phyloP scores from a whole-genome alignment of 148 eudicot genomes.

The Heliamphora exappendiculata region DNA sequence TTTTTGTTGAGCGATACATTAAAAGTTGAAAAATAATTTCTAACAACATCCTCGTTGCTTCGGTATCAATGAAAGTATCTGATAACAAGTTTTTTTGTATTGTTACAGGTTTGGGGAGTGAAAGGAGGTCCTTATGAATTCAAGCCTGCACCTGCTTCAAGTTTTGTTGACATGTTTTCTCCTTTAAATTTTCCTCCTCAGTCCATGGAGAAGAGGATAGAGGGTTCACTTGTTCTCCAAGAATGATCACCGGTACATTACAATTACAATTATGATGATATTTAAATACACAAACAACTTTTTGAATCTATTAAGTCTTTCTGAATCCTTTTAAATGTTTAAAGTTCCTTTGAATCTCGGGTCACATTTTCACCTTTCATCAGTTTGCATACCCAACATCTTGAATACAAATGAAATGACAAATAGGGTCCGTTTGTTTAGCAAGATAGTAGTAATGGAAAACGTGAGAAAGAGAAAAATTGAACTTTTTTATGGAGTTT shows the following conservation, averaged over 20 bases:
- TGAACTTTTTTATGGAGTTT: too few relatives aligned
- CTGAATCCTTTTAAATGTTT: too few relatives aligned
- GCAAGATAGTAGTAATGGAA: too few relatives aligned
- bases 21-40: too few relatives aligned
- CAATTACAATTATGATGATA: background rate
- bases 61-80: background rate
- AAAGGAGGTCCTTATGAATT: slow-evolving; percentile 94
- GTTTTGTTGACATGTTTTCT: slow-evolving; percentile 59
- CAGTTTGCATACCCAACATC: too few relatives aligned
- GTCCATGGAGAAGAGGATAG: slow-evolving; percentile 67
- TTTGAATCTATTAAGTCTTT: too few relatives aligned
- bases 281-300: slow-evolving; percentile 8
- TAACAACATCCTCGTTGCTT: too few relatives aligned
- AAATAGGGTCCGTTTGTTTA: too few relatives aligned
- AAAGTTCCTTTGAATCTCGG: too few relatives aligned
- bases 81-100: background rate
- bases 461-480: too few relatives aligned
- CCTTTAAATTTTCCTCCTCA: slow-evolving; percentile 55
- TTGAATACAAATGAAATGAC: too few relatives aligned
- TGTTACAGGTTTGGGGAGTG: slow-evolving; percentile 88
- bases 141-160: slow-evolving; percentile 77
- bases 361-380: background rate
- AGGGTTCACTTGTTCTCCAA: slow-evolving; percentile 75
- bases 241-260: slow-evolving; percentile 32
- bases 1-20: too few relatives aligned